Evolutionary conservation across 2,329 filamentous ascomycete species (phyloP).

Genomic region (Aureobasidium pullulans): DNA sequence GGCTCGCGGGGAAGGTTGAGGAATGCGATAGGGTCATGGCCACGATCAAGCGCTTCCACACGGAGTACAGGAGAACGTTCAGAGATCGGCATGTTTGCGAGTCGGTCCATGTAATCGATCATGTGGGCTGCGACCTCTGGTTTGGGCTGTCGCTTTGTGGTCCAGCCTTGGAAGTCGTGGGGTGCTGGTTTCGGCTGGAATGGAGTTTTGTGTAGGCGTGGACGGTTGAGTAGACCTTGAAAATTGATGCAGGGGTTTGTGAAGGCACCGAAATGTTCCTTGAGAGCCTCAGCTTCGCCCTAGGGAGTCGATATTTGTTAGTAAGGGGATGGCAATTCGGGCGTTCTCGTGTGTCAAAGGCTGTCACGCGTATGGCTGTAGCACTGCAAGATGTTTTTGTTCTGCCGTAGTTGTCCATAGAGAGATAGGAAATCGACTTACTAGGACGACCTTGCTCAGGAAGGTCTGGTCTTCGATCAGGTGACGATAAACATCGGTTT

Average conservation of each 20-base stretch:
- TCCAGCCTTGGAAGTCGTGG: neutral
- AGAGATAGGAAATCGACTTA: neutral
- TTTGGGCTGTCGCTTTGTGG: neutral
- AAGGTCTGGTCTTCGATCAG: neutral
- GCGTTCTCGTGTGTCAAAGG: too few species aligned
- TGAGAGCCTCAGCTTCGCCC: neutral
- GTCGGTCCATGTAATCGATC: neutral
- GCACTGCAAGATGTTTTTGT: too few species aligned
- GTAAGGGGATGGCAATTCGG: neutral
- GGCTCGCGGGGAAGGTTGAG: neutral
- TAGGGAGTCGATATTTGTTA: neutral
- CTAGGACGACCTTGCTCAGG: neutral
- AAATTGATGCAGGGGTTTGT: neutral
- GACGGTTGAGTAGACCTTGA: neutral
- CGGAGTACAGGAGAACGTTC: neutral
- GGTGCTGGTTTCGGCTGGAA: neutral
- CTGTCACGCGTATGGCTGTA: too few species aligned
- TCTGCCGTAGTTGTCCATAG: too few species aligned
- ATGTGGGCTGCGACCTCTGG: neutral
- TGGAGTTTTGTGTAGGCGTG: neutral
- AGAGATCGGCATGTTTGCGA: neutral
- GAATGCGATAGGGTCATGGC: neutral
- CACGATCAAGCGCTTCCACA: neutral
- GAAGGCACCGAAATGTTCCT: neutral
- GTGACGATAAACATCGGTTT: neutral